A percentile compares a stretch with the other conserved stretches of the same genome.
phyloP scores from a whole-genome alignment of 1,284 basidiomycete species.

The Trichosporon faecale region DNA sequence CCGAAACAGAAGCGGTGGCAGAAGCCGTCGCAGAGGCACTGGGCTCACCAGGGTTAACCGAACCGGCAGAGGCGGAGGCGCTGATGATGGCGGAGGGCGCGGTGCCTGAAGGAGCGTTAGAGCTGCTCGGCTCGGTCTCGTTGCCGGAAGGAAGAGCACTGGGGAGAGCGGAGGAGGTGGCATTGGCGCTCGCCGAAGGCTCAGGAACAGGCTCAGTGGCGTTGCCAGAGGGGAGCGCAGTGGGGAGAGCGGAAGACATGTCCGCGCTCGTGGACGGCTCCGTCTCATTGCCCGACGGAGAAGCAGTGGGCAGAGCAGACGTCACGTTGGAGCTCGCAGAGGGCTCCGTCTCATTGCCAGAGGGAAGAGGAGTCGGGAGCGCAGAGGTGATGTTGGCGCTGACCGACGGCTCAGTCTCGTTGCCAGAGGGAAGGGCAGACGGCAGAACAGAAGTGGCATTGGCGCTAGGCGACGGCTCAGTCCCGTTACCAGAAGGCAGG shows the following conservation, averaged over 20 bases:
- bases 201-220: not conserved
- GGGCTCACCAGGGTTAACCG: not conserved
- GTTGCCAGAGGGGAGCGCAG: not conserved
- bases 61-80: not conserved
- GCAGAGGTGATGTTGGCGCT: not conserved
- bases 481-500: not conserved
- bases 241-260: not conserved
- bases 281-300: not conserved
- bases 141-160: conserved; percentile 1
- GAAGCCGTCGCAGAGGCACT: not conserved
- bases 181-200: not conserved
- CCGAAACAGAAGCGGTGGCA: not conserved
- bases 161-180: not conserved
- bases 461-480: not conserved
- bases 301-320: not conserved
- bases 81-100: not conserved
- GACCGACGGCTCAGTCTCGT: not conserved
- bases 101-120: not conserved
- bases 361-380: not conserved
- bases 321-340: not conserved
- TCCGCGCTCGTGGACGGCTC: not conserved
- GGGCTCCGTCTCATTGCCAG: not conserved
- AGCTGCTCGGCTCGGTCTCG: not conserved
- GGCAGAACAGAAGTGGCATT: not conserved
- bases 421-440: not conserved